phyloP scores from a whole-genome alignment of 2,329 filamentous ascomycete genomes.

The Pseudonectria buxi region DNA sequence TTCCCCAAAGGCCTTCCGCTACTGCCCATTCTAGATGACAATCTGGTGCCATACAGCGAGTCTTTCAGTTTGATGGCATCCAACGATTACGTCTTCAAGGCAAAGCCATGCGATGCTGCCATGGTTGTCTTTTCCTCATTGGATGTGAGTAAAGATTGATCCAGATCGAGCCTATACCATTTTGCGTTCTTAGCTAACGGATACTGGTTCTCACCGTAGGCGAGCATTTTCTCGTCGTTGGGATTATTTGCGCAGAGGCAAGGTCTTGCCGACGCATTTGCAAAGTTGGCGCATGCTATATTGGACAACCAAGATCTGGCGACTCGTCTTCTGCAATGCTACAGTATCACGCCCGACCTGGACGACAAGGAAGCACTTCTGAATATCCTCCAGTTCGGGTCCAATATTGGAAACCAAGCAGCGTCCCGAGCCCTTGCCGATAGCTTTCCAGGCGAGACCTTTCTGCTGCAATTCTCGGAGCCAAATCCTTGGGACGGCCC shows the following conservation, averaged over 20 bases:
- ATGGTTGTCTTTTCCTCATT: slow-evolving; percentile 2
- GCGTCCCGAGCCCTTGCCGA: slow-evolving; percentile 1
- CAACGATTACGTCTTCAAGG: neutral
- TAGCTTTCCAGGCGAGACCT: neutral
- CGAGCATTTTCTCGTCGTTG: slow-evolving; percentile 3
- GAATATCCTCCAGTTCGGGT: slow-evolving; percentile 2
- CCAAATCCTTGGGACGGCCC: slow-evolving; percentile 8
- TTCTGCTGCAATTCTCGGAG: slow-evolving; percentile 1
- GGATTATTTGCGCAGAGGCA: slow-evolving; percentile 1
- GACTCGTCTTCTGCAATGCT: neutral
- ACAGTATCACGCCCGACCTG: neutral
- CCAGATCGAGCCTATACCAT: too few relatives aligned
- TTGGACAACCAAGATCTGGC: neutral
- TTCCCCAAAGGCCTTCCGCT: too few relatives aligned
- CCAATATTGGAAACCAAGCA: slow-evolving; percentile 1
- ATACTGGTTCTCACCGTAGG: neutral
- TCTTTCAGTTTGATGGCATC: too few relatives aligned
- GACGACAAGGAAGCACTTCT: slow-evolving; percentile 1
- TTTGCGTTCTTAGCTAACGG: too few relatives aligned
- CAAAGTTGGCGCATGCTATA: neutral
- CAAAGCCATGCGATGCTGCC: neutral
- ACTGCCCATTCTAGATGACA: too few relatives aligned
- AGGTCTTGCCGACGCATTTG: slow-evolving; percentile 1
- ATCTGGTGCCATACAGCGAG: too few relatives aligned
- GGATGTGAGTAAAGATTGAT: neutral